A percentile compares a stretch with the other conserved stretches of the same genome.
Conservation (phyloP, 2,329 filamentous ascomycete species). For the Dactylellina sp. region DNA sequence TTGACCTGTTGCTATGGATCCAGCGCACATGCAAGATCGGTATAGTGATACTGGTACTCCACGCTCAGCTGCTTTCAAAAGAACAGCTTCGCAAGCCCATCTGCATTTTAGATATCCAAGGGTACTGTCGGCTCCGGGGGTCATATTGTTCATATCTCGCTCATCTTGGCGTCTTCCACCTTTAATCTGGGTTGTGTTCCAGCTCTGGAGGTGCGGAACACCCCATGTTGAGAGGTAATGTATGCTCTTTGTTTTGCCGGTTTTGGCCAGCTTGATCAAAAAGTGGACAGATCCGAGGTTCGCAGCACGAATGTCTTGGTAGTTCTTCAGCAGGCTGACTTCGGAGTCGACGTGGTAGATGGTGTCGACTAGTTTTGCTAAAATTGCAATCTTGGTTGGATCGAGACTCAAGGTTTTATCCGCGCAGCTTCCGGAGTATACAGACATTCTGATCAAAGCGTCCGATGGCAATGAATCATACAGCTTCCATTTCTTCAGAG, state of each 20-base stretch:
- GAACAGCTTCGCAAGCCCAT: slow-evolving; percentile 29
- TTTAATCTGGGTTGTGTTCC: slow-evolving; percentile 31
- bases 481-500: slow-evolving; percentile 32
- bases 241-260: slow-evolving; percentile 24
- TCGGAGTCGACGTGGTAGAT: slow-evolving; percentile 37
- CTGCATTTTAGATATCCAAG: slow-evolving; percentile 33
- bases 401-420: slow-evolving; percentile 23
- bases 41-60: slow-evolving; percentile 28
- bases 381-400: slow-evolving; percentile 20
- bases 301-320: slow-evolving; percentile 32
- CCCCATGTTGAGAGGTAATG: slow-evolving; percentile 36
- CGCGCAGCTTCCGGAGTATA: slow-evolving; percentile 25
- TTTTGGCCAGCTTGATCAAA: slow-evolving; percentile 23
- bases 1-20: slow-evolving; percentile 14
- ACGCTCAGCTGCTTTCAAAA: slow-evolving; percentile 28
- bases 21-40: slow-evolving; percentile 32
- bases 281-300: slow-evolving; percentile 35
- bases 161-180: slow-evolving; percentile 28
- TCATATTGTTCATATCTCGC: slow-evolving; percentile 25
- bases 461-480: slow-evolving; percentile 17
- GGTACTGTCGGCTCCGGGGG: slow-evolving; percentile 25
- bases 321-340: slow-evolving; percentile 34
- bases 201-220: slow-evolving; percentile 31
- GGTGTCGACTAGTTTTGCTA: slow-evolving; percentile 24
- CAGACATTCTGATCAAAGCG: slow-evolving; percentile 20